These are phyloP conservation scores for Pythium aquatile DNA, from an alignment of 352 stramenopile species.

Conservation along the genomic window DNA sequence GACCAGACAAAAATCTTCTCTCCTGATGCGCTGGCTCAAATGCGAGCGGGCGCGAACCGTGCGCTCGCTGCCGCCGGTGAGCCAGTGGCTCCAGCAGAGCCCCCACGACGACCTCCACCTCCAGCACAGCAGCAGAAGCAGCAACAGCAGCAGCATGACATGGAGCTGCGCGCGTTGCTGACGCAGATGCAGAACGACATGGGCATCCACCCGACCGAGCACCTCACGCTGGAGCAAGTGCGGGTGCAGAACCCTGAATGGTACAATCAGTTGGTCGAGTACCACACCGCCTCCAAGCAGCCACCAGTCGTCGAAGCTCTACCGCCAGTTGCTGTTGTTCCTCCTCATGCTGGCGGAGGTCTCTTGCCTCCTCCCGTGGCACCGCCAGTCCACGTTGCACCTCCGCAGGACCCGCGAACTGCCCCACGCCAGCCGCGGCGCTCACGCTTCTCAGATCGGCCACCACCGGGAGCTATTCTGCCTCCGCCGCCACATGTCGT, in stretches of 20 bases:
- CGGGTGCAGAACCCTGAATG: conserved; percentile 82
- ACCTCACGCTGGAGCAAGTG: conserved; percentile 86
- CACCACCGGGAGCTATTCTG: conserved; percentile 15
- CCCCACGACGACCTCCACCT: conserved; percentile 7
- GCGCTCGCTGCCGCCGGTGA: conserved; percentile 46
- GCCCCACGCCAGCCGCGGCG: conserved; percentile 32
- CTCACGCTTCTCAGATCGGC: conserved; percentile 33
- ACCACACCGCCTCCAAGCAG: conserved; percentile 38
- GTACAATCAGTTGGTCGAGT: conserved; percentile 80
- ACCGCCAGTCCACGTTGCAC: conserved; percentile 1
- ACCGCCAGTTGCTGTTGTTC: conserved; percentile 15
- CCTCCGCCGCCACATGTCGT: conserved; percentile 21
- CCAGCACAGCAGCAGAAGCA: conserved; percentile 15
- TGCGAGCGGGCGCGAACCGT: conserved; percentile 62
- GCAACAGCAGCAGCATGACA: conserved; percentile 54
- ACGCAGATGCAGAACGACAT: conserved; percentile 87
- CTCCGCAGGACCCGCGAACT: conserved; percentile 13
- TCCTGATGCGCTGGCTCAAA: conserved; percentile 52
- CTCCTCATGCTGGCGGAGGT: conserved; percentile 13
- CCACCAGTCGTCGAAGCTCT: conserved; percentile 13
- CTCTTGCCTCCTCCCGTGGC: conserved; percentile 14
- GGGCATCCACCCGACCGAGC: conserved; percentile 82
- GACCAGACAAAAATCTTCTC: conserved; percentile 63
- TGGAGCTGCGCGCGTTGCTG: conserved; percentile 76
- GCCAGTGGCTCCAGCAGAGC: conserved; percentile 30